Base-by-base conservation (phyloP, 1,284 basidiomycete species). In the Xerocomus nothofagi region DNA sequence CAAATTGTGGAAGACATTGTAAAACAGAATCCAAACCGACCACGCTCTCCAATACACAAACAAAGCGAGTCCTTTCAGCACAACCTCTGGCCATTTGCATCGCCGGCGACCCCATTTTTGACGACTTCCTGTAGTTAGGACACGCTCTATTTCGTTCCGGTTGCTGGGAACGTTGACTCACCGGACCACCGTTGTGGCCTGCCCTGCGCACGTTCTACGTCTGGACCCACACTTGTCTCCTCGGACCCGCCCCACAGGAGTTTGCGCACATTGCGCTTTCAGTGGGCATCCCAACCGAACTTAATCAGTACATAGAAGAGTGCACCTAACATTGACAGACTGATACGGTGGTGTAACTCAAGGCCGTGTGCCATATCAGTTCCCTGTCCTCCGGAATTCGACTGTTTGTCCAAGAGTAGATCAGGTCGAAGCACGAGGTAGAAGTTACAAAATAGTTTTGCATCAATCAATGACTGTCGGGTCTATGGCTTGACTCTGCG, bases 1-100 rank as follows among this genome's bases (percentile, higher is more conserved):
- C 83, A 85, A 85, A 84, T 79, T 73, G 71, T 77, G 69, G 73
- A 83, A 77, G 82, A 84, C 82, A 80, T 71, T 72, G 75, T 80
- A 84, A 83, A 84, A 85, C 82, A 86, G 78, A 74, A 78, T 73
- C 71, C 78, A 78, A 73, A 75, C 68, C 65, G 60, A 69, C 67
- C 65, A 67, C 68, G 65, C 73, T 73, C 74, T 77, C 71, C 71
- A 70, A 74, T 71, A 82, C 76, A 80, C 78, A 80, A 74, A 81
- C 81, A 81, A 82, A 80, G 67, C 50, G 46, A 57, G 21, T 20
- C 37, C 18, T 24, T 33, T 15, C 38, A 26, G 12, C 20, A n/a
- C 14, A 20, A n/a, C 9, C 2, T 21, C 32, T 5, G 17, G 12
- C 18, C 21, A 20, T 26, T 24, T 21, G 31, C 27, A 36, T 18